A percentile compares a stretch with the other conserved stretches of the same genome.
phyloP scores from a whole-genome alignment of 805 yeast species.

The Ogataea pini region DNA sequence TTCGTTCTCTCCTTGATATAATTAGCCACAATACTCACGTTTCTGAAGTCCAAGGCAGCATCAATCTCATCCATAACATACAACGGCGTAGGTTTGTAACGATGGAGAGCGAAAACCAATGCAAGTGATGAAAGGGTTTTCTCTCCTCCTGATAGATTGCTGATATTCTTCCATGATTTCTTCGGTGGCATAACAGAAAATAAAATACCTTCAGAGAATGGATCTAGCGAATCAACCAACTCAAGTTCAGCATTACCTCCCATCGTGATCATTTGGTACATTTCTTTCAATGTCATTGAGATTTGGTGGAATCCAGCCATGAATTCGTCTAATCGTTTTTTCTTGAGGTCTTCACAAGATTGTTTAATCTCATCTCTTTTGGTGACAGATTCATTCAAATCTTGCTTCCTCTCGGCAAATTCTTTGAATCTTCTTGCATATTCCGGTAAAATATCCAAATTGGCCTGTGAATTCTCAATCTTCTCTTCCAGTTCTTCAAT shows the following conservation, averaged over 20 bases:
- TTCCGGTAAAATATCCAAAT: constrained; percentile 73
- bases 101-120: constrained; percentile 91
- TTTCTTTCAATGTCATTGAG: constrained; percentile 85
- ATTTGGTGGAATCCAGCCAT: constrained; percentile 90
- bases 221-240: constrained; percentile 91
- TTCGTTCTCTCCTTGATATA: constrained; percentile 94
- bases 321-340: constrained; percentile 79
- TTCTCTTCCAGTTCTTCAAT: constrained; percentile 56
- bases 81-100: constrained; percentile 93
- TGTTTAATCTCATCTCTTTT: constrained; percentile 64
- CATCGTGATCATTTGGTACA: constrained; percentile 99
- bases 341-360: constrained; percentile 66
- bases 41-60: constrained; percentile 96
- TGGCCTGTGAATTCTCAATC: constrained; percentile 59
- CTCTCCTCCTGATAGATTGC: constrained; percentile 96
- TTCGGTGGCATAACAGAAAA: constrained; percentile 99
- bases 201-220: constrained; percentile 95
- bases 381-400: constrained; percentile 66
- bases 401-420: constrained; percentile 60
- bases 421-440: constrained; percentile 70
- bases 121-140: constrained; percentile 94
- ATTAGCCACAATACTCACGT: constrained; percentile 96
- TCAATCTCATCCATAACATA: constrained; percentile 99
- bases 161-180: constrained; percentile 94
- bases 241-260: constrained; percentile 99